phyloP scores from a whole-genome alignment of 257 asterid species.

The Misopates orontium region DNA sequence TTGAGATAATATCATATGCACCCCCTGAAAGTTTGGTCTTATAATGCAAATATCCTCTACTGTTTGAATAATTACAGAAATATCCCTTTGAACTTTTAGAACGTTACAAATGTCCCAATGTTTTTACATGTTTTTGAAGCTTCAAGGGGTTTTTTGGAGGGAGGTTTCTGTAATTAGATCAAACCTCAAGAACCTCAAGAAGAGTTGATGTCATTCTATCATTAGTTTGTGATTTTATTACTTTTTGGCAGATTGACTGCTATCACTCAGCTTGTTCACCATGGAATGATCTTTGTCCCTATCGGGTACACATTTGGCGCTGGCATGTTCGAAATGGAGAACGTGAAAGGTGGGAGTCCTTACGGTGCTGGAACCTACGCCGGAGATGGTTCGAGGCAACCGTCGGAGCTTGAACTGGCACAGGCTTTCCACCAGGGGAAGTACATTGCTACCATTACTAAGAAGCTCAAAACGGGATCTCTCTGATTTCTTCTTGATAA shows the following conservation, averaged over 20 bases:
- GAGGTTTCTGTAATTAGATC: too few relatives aligned
- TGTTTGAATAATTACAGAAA: too few relatives aligned
- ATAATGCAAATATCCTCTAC: too few relatives aligned
- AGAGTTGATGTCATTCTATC: too few relatives aligned
- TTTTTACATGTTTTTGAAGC: too few relatives aligned
- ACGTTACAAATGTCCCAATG: too few relatives aligned
- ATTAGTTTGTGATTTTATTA: too few relatives aligned
- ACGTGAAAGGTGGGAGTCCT: slow-evolving; percentile 89
- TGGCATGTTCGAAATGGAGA: slow-evolving; percentile 77
- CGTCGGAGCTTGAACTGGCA: slow-evolving; percentile 53
- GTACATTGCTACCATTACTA: slow-evolving; percentile 54
- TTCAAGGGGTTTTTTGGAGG: too few relatives aligned
- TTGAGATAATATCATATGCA: too few relatives aligned
- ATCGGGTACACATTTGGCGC: slow-evolving; percentile 79
- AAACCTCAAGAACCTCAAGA: too few relatives aligned
- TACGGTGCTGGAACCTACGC: slow-evolving; percentile 85
- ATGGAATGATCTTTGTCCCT: slow-evolving; percentile 76
- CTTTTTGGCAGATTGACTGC: slow-evolving; percentile 61
- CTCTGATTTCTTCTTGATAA: slow-evolving; percentile 34
- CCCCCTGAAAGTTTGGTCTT: too few relatives aligned
- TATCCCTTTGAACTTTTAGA: too few relatives aligned
- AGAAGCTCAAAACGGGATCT: slow-evolving; percentile 50
- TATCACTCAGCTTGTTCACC: slow-evolving; percentile 74
- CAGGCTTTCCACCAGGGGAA: slow-evolving; percentile 66
- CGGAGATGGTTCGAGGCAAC: slow-evolving; percentile 68